Percentiles rank a stretch among this genome's conserved stretches.
Conservation (phyloP, 768 basidiomycete genomes). For the Rhizopogon roseolus region DNA sequence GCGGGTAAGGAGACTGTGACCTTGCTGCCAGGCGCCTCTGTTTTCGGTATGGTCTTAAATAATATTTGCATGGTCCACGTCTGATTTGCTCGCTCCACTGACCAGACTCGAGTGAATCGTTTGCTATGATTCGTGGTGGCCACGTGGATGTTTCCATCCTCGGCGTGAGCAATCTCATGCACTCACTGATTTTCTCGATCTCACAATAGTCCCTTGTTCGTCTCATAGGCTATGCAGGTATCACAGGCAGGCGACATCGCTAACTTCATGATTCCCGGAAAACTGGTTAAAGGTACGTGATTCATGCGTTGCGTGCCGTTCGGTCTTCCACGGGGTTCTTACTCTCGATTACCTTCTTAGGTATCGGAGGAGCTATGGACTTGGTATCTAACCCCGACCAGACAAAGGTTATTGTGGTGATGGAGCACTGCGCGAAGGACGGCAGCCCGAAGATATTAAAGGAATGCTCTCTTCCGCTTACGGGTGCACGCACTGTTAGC, state of each 20-base stretch:
- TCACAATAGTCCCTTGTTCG: constrained; percentile 2
- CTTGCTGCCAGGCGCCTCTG: constrained; percentile 83
- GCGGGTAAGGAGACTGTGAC: constrained; percentile 96
- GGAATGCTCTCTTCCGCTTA: constrained; percentile 79
- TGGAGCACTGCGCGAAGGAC: constrained; percentile 89
- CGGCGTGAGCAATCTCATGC: constrained; percentile 51
- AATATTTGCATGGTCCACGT: background rate
- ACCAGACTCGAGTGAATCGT: constrained; percentile 85
- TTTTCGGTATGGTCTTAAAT: constrained; percentile 62
- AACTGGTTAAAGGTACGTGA: constrained; percentile 70
- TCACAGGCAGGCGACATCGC: constrained; percentile 91
- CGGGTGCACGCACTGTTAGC: constrained; percentile 84
- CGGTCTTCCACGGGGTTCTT: constrained; percentile 4
- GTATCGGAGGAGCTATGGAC: constrained; percentile 96
- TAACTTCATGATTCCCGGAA: constrained; percentile 98
- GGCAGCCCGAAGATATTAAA: constrained; percentile 86
- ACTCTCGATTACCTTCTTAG: constrained; percentile 30
- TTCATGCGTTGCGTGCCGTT: background rate
- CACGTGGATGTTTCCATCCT: constrained; percentile 93
- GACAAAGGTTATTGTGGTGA: constrained; percentile 86
- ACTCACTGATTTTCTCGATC: background rate
- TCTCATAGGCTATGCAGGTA: constrained; percentile 83
- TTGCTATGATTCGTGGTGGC: constrained; percentile 97
- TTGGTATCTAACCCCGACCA: constrained; percentile 94
- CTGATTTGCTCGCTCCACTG: constrained; percentile 1